These are phyloP conservation scores for Antonospora locustae DNA, from an alignment of 371 early-diverging fungal species.

Conservation along the genomic window DNA sequence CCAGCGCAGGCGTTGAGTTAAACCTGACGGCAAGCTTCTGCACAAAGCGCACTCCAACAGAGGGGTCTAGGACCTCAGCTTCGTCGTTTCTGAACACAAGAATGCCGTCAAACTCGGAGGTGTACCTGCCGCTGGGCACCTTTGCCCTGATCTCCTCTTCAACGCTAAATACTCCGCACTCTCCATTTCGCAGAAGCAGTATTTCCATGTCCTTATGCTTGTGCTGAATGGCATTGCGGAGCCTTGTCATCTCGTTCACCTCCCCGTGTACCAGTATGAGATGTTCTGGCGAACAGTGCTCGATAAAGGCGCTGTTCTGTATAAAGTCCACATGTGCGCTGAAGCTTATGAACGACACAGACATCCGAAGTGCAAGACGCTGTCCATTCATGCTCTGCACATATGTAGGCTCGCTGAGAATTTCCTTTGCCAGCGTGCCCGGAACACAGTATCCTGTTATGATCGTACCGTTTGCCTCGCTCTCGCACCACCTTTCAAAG, in stretches of 20 bases:
- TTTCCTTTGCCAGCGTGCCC: constrained; percentile 85
- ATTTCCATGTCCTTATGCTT: constrained; percentile 66
- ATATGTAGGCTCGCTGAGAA: constrained; percentile 80
- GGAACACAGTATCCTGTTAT: constrained; percentile 97
- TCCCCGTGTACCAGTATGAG: constrained; percentile 97
- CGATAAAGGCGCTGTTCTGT: constrained; percentile 92
- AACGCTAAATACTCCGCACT: constrained; percentile 75
- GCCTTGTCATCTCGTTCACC: constrained; percentile 82
- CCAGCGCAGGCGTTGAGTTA: constrained; percentile 19
- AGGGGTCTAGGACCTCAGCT: background rate
- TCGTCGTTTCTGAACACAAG: constrained; percentile 1
- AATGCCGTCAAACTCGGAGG: constrained; percentile 36
- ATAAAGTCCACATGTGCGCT: constrained; percentile 96
- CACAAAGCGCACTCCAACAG: constrained; percentile 8
- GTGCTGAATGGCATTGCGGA: constrained; percentile 72
- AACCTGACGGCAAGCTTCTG: constrained; percentile 42
- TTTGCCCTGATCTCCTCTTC: constrained; percentile 55
- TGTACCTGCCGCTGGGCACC: constrained; percentile 15
- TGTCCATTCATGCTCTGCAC: constrained; percentile 69
- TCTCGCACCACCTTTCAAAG: constrained; percentile 90
- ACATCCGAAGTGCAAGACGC: constrained; percentile 69
- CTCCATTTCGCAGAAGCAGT: constrained; percentile 79
- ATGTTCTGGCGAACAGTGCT: constrained; percentile 78
- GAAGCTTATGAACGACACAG: constrained; percentile 92
- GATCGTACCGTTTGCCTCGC: constrained; percentile 79